phyloP scores from a whole-genome alignment of 148 eudicot genomes.

The Linanthus parryae region DNA sequence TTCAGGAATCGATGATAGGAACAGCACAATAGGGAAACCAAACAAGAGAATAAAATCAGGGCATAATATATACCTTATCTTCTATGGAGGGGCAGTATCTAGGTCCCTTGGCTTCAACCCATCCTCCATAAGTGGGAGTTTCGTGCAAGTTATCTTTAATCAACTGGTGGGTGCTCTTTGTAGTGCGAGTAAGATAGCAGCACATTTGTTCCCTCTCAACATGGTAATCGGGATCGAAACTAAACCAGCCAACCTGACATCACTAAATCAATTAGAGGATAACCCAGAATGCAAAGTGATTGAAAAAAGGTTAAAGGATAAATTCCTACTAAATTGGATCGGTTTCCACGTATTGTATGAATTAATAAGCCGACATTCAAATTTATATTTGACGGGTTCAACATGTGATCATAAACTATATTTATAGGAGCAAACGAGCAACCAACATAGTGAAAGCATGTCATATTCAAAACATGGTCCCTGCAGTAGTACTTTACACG shows the following conservation, averaged over 20 bases:
- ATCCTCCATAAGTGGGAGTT: conserved; percentile 99
- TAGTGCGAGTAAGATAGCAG: conserved; percentile 97
- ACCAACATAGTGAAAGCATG: too few relatives aligned
- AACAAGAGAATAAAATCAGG: not conserved
- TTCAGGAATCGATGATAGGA: not conserved
- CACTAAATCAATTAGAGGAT: conserved; percentile 19
- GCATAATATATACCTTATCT: conserved; percentile 61
- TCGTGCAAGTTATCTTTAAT: conserved; percentile 95
- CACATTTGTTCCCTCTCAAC: conserved; percentile 90
- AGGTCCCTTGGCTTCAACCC: conserved; percentile 99
- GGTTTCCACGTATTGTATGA: too few relatives aligned
- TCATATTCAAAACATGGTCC: too few relatives aligned
- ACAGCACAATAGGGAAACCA: not conserved
- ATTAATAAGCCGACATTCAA: too few relatives aligned
- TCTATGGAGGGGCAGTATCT: conserved; percentile 99
- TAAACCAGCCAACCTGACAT: conserved; percentile 90
- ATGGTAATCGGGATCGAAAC: conserved; percentile 91
- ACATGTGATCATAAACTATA: too few relatives aligned
- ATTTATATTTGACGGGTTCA: too few relatives aligned
- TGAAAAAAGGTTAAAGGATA: too few relatives aligned
- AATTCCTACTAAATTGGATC: too few relatives aligned
- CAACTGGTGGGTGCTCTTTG: conserved; percentile 75
- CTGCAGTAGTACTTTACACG: too few relatives aligned
- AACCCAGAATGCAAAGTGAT: conserved; percentile 9
- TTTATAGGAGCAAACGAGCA: too few relatives aligned